Evolutionary conservation across 1,139 yeast genomes (phyloP), one percentile per base, ranked within the genome.

Genomic region (Blastobotrys capitulatus): DNA sequence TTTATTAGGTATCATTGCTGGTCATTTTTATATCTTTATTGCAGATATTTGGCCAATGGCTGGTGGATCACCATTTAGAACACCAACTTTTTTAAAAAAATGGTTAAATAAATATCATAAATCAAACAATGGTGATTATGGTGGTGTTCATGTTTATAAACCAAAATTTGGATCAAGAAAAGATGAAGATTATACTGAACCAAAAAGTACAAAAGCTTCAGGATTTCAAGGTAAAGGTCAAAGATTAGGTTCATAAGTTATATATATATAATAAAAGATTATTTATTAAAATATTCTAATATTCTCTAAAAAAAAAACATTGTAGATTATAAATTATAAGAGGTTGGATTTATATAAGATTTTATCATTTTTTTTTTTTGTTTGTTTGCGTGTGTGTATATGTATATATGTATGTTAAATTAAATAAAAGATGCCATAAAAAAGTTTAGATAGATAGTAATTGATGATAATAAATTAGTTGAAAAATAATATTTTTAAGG

Each of bases 1-100:
- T 3, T 54, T 59, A 8, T 54, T 64, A n/a, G 74, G 72, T 8
- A 60, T 62, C 36, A 52, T 61, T 8, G 66, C 68, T 1, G 72
- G 68, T 15, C 71, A 70, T 54, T 47, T 64, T 39, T 69, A 57
- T 51, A 52, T 64, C 46, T 65, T 60, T 48, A 56, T 69, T 35
- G 61, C 61, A 32, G 51, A 56, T 13, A 38, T 59, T 26, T 56
- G 60, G 51, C 56, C 60, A 40, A 43, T 61, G 48, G 42, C 49
- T 31, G 66, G 61, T 32, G 61, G 59, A 10, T 44, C 42, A 27
- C 38, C 58, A n/a, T 47, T 64, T 5, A 37, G 47, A 19, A 60
- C 66, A 4, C 68, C 68, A 4, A 47, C 46, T 38, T 47, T 57
- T 44, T 48, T 60, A 37, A 54, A 52, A 42, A 32, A 49, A n/a